Conservation (phyloP, 2,329 filamentous ascomycete species). For the Talaromyces sp. region DNA sequence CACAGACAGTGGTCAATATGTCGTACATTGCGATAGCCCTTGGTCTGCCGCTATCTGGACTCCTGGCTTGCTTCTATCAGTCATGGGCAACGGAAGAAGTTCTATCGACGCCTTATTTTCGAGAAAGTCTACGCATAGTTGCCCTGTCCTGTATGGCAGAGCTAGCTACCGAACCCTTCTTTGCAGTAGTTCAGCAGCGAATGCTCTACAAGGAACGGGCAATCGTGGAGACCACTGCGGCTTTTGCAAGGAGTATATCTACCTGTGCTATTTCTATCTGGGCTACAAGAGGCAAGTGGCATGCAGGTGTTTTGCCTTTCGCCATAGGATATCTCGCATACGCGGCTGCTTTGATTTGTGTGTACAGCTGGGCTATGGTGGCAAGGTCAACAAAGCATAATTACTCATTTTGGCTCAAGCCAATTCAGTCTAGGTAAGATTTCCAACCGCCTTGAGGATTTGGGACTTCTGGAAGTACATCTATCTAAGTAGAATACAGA, state of each 20-base stretch:
- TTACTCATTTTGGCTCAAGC: conserved; percentile 65
- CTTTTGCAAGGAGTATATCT: conserved; percentile 69
- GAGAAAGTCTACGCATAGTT: conserved; percentile 53
- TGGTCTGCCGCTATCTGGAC: conserved; percentile 62
- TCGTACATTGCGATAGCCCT: conserved; percentile 74
- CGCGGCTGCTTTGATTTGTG: conserved; percentile 62
- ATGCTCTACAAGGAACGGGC: conserved; percentile 78
- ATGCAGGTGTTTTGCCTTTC: conserved; percentile 79
- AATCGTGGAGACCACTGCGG: conserved; percentile 76
- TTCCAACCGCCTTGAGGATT: not conserved
- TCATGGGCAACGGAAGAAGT: conserved; percentile 51
- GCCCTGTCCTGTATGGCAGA: conserved; percentile 64
- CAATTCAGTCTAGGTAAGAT: conserved; percentile 43
- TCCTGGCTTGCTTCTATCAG: conserved; percentile 67
- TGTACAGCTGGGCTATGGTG: conserved; percentile 66
- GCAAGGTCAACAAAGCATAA: conserved; percentile 54
- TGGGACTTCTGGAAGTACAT: not conserved
- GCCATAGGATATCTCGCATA: conserved; percentile 82
- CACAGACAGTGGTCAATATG: conserved; percentile 81
- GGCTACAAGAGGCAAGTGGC: conserved; percentile 51
- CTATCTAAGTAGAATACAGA: conserved; percentile 21
- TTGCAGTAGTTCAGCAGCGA: conserved; percentile 79
- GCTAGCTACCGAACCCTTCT: conserved; percentile 80
- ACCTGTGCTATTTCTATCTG: conserved; percentile 70
- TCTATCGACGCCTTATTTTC: conserved; percentile 61